Conservation (phyloP, 352 stramenopile species). For the Phytophthora quininea region DNA sequence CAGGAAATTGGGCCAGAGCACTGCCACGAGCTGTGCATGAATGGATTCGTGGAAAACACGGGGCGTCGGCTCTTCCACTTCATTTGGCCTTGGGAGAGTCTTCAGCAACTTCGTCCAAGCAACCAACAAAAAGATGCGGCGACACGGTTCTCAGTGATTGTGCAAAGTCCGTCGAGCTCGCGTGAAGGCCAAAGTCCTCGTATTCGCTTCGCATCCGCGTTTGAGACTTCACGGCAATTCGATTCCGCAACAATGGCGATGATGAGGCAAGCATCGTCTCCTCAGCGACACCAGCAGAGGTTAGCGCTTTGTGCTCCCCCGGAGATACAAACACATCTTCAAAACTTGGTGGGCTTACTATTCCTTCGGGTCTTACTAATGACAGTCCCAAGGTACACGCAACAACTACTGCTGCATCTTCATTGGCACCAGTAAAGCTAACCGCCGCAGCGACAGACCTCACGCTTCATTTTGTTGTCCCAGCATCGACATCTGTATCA, state of each 20-base stretch:
- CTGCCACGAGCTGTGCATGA: constrained; percentile 82
- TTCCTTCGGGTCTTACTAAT: too few species aligned
- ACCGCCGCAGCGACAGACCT: constrained; percentile 9
- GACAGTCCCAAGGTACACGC: too few species aligned
- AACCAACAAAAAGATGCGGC: constrained; percentile 19
- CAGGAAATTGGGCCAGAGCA: constrained; percentile 67
- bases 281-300: constrained; percentile 21
- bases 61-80: constrained; percentile 65
- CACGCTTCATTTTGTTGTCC: constrained; percentile 16
- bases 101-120: constrained; percentile 43
- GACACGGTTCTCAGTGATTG: constrained; percentile 38
- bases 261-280: constrained; percentile 22
- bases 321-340: too few species aligned
- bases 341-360: too few species aligned
- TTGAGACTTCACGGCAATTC: constrained; percentile 30
- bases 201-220: constrained; percentile 58
- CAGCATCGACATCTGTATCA: constrained; percentile 1
- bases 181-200: constrained; percentile 31
- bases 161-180: constrained; percentile 27
- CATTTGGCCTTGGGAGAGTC: constrained; percentile 62
- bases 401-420: background rate
- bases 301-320: constrained; percentile 26
- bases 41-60: constrained; percentile 71
- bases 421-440: background rate
- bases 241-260: constrained; percentile 30